Base-by-base conservation (phyloP, 2,329 filamentous ascomycete genomes). In the Aotearoamyces nothofagi region DNA sequence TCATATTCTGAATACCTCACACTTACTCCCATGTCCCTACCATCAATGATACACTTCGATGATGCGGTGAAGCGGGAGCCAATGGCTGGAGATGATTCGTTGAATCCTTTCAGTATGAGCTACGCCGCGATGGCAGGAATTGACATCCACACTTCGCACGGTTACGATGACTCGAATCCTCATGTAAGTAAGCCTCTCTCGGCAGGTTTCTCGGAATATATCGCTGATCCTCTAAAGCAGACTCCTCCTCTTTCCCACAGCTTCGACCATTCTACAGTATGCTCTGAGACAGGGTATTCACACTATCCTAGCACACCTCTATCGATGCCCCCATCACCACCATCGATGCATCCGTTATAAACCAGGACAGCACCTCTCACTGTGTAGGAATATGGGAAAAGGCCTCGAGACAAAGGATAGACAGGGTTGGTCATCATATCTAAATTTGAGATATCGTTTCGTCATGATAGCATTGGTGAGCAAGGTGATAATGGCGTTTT, bases 231-330 rank as follows among this genome's bases (percentile, higher is more conserved):
- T 24, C 22, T 9, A 29, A 15, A 30, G 15, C 57, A 84, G 78
- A 83, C 78, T 53, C 78, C 78, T 56, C 74, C 78, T 47, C 68
- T 83, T 43, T 78, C 75, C 45, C 75, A 78, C 50, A 77, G 72
- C 15, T 79, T 73, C 51, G 74, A 79, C 44, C 67, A 72, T 49
- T 80, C 74, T 29, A 57, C 66, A 35, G 63, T 59, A 44, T 70
- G 68, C 51, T 74, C 69, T 17, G 69, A 75, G 42, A 57, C 63
- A 36, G 63, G 65, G 33, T 73, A 67, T 28, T 46, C 66, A 26
- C 40, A 72, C 39, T 74, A 74, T 54, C 77, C 76, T 20, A 68
- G 67, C 24, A 82, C 78, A 30, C 78, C 78, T 35, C 57, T 78
- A 39, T 80, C 75, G n/a, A 74, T 81, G 68, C 74, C 75, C 17